Percentiles rank a stretch among this genome's conserved stretches.
Evolutionary conservation across 257 asterid species (phyloP).

Genomic region (Ligustrum vulgare): DNA sequence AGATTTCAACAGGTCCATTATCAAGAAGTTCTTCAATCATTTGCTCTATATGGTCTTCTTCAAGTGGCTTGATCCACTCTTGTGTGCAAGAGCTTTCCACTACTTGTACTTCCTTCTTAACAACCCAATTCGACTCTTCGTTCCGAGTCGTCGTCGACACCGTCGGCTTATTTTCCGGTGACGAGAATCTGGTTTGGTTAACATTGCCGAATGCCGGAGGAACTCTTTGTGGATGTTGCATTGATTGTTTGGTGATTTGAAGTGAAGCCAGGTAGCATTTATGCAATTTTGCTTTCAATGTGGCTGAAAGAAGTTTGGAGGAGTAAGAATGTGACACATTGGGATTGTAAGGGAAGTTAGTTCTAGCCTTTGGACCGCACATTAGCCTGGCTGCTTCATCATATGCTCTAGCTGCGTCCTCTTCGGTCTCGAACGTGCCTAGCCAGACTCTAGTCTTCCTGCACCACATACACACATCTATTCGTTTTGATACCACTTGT

Average conservation of each 20-base stretch:
- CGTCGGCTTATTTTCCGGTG: constrained; percentile 8
- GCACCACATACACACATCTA: neutral
- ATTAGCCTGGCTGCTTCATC: constrained; percentile 79
- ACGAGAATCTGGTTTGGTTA: constrained; percentile 15
- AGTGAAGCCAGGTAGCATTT: constrained; percentile 64
- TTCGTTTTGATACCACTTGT: neutral
- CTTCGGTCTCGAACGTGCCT: constrained; percentile 80
- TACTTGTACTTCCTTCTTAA: constrained; percentile 23
- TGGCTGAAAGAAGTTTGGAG: constrained; percentile 50
- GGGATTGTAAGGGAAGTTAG: constrained; percentile 53
- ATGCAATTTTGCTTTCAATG: constrained; percentile 59
- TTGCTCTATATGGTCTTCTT: constrained; percentile 69
- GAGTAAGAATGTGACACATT: constrained; percentile 28
- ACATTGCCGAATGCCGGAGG: neutral
- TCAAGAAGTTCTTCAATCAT: constrained; percentile 72
- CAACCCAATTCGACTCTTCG: neutral
- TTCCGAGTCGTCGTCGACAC: neutral
- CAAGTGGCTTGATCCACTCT: constrained; percentile 36
- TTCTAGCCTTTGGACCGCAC: constrained; percentile 71
- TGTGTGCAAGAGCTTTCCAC: neutral
- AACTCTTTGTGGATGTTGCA: neutral
- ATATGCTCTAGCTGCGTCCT: constrained; percentile 75
- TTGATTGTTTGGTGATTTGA: constrained; percentile 34
- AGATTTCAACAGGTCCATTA: constrained; percentile 55
- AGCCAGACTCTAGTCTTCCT: constrained; percentile 81